These are phyloP conservation scores for Fusarium buxicola DNA, from an alignment of 2,329 filamentous ascomycete genomes.

Conservation along the genomic window DNA sequence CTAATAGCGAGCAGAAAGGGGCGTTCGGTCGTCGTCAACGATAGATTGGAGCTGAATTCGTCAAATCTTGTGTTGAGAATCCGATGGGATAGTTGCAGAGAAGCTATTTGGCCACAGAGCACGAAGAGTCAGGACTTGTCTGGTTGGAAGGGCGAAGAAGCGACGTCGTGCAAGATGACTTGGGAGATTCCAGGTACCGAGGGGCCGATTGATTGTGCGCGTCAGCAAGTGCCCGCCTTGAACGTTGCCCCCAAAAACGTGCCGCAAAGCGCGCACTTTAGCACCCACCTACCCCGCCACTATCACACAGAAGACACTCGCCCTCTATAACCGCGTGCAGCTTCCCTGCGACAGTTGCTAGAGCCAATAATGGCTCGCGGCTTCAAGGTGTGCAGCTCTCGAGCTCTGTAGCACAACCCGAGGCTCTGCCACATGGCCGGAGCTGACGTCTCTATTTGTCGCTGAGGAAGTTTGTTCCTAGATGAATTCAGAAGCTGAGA, in stretches of 20 bases:
- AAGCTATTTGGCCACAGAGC: constrained; percentile 1
- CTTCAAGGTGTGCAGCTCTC: constrained; percentile 45
- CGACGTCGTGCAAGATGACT: constrained; percentile 25
- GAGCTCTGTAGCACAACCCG: constrained; percentile 26
- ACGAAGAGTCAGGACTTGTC: constrained; percentile 21
- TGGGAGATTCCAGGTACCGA: constrained; percentile 31
- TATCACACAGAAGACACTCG: constrained; percentile 19
- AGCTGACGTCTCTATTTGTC: constrained; percentile 36
- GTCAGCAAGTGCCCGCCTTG: constrained; percentile 36
- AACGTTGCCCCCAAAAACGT: constrained; percentile 24
- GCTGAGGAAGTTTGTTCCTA: background rate
- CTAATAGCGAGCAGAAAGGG: constrained; percentile 21
- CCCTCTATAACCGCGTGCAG: background rate
- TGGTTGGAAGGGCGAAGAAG: constrained; percentile 13
- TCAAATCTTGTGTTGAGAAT: background rate
- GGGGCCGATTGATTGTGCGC: constrained; percentile 44
- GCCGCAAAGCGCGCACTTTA: constrained; percentile 24
- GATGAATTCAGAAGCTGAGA: background rate
- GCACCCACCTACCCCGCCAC: constrained; percentile 30
- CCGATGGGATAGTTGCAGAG: background rate
- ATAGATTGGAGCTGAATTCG: background rate
- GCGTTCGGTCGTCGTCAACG: constrained; percentile 8
- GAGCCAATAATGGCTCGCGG: constrained; percentile 45
- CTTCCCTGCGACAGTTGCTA: background rate
- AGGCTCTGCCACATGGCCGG: constrained; percentile 38